Evolutionary conservation across 345 rosid species (phyloP).

Genomic region (Erucastrum elatum): DNA sequence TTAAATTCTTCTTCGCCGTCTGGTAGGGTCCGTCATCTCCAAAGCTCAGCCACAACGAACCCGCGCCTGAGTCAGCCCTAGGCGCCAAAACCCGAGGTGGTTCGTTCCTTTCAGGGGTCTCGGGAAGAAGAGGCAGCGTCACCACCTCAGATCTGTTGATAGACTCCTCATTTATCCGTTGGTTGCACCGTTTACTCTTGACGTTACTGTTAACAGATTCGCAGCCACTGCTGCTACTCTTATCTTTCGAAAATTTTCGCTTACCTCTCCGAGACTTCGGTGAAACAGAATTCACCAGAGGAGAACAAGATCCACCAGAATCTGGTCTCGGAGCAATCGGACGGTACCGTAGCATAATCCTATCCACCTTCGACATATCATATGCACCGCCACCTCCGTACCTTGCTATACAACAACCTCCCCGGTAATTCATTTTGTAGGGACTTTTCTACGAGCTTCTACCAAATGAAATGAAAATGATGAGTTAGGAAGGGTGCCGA

Average conservation of each 20-base stretch:
- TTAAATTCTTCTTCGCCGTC: slow-evolving; percentile 24
- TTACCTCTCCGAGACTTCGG: slow-evolving; percentile 48
- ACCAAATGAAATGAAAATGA: too few relatives aligned
- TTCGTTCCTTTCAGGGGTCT: slow-evolving; percentile 45
- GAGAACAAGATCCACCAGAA: slow-evolving; percentile 35
- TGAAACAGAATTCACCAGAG: slow-evolving; percentile 20
- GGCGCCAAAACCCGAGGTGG: neutral
- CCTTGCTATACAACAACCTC: slow-evolving; percentile 77
- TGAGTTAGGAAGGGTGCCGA: too few relatives aligned
- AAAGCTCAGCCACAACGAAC: neutral
- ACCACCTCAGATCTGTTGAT: slow-evolving; percentile 37
- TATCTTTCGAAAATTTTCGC: slow-evolving; percentile 37
- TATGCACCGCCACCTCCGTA: slow-evolving; percentile 40
- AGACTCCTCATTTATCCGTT: slow-evolving; percentile 34
- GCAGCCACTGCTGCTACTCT: slow-evolving; percentile 25
- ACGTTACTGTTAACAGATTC: slow-evolving; percentile 35
- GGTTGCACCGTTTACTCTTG: slow-evolving; percentile 21
- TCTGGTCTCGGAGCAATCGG: slow-evolving; percentile 86
- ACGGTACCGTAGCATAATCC: slow-evolving; percentile 76
- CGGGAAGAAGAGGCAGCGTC: slow-evolving; percentile 68
- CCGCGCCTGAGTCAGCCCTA: neutral
- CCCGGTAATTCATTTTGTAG: slow-evolving; percentile 48
- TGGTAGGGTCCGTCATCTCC: neutral
- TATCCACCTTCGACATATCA: slow-evolving; percentile 61
- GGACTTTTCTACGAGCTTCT: neutral